Evolutionary conservation across 441 rosid species (phyloP), one percentile per base, ranked within the genome.

Genomic region (Mallotus japonicus): DNA sequence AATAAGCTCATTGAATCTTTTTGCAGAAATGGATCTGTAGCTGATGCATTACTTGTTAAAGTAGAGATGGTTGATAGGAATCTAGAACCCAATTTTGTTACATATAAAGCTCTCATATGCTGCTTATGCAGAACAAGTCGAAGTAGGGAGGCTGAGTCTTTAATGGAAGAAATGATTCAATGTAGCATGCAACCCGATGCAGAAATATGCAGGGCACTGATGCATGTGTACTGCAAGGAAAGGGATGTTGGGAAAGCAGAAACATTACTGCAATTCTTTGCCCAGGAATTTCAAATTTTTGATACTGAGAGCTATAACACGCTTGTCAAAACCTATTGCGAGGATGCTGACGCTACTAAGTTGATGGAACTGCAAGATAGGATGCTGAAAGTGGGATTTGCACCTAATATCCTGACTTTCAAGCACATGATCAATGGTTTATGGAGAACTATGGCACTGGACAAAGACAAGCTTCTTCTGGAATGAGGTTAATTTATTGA

Each of bases 291-390:
- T 80, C 64, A 74, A n/a, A 78, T 90, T 62, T 77, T 80, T 62
- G 92, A 90, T 78, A 71, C 77, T 6, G 86, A 85, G 83, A 89
- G 94, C 79, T 90, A 85, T 72, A 86, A 85, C 70, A 77, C 32
- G 40, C 80, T 90, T 62, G 79, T 87, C n/a, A 81, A 82, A 65
- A 65, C 62, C 15, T 12, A 75, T 19, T 74, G 74, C 61, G 89
- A 85, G 75, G 82, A 55, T 17, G 91, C 85, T 62, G 80, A 86
- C 80, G 77, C 79, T 72, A 71, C 76, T 54, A 58, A 71, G 76
- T 76, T 84, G 70, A 83, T 86, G 82, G 86, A 81, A 76, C 76
- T 92, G 74, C 97, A 92, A 62, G 83, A 88, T n/a, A 84, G 89
- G 67, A 78, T 89, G 83, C 60, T 84, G 82, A 89, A 80, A 81